Evolutionary conservation across 2,329 filamentous ascomycete genomes (phyloP).

Genomic region (Macrophomina phaseolina): DNA sequence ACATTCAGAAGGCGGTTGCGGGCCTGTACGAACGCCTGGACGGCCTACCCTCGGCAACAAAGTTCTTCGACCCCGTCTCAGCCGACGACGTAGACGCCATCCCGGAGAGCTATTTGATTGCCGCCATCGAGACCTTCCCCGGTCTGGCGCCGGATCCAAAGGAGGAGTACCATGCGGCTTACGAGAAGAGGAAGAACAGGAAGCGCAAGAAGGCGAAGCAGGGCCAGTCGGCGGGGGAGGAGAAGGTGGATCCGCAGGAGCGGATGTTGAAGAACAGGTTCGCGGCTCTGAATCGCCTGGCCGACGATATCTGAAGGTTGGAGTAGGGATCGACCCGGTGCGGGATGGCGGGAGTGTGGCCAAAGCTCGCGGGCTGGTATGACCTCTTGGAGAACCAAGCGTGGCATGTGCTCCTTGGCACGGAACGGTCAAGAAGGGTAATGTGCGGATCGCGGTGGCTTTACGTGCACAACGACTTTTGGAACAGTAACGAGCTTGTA

Average conservation of each 20-base stretch:
- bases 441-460: no score
- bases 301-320: not conserved
- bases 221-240: not conserved
- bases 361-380: not conserved
- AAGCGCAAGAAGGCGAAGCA: constrained; percentile 18
- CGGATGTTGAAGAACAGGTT: constrained; percentile 9
- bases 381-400: not conserved
- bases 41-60: not conserved
- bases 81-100: not conserved
- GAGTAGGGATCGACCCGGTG: not conserved
- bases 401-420: not conserved
- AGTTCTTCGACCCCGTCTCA: constrained; percentile 12
- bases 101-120: not conserved
- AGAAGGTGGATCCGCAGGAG: not conserved
- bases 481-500: not conserved
- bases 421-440: not conserved
- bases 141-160: constrained; percentile 5
- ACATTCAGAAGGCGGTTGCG: not conserved
- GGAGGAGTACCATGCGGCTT: not conserved
- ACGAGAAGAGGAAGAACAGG: not conserved
- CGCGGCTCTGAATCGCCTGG: constrained; percentile 4
- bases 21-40: not conserved
- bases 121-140: constrained; percentile 10
- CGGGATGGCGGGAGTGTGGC: not conserved
- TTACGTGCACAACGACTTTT: not conserved